Base-by-base conservation (phyloP, 2,329 filamentous ascomycete genomes). In the Hortaea werneckii region DNA sequence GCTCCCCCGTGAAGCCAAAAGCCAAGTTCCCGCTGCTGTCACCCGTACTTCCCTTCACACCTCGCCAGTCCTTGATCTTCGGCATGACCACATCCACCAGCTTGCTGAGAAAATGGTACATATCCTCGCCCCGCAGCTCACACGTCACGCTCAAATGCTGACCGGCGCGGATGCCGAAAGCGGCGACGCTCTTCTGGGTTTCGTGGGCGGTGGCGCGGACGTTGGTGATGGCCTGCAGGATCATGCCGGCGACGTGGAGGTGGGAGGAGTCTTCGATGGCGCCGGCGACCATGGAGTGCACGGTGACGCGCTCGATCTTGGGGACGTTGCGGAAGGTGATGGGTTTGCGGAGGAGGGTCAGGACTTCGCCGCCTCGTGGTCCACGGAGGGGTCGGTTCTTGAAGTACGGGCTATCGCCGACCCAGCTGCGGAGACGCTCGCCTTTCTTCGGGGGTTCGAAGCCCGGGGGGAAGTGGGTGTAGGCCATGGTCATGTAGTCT, bases 11-110 rank as follows among this genome's bases (percentile, higher is more conserved):
- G 57, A 98, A 74, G 55, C 92, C 92, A 65, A 89, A 90, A 7
- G 75, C 76, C 55, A 98, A 76, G 65, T 96, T 95, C 34, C 92
- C 92, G 50, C 83, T 83, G 60, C 80, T 82, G 65, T 98, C 92
- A 60, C 92, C 92, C 35, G 86, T 86, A 38, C 72, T 78, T 41
- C 80, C 81, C 56, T 78, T 77, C n/a, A 85, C 73, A 49, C 92
- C 92, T 46, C 78, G 79, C 85, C 87, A 98, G 57, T 98, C 92
- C 74, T 96, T 98, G 68, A 98, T 94, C 61, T 82, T 85, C 35
- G 92, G 92, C 63, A 96, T 76, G 5, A 98, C 89, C 6, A 96
- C 73, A 63, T 94, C 87, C 45, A 96, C 75, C 55, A 88, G 73
- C 71, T 95, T 95, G 60, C 90, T 85, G 39, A 98, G 63, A 65